These are phyloP conservation scores for Protomyces inundatus DNA, from an alignment of 1,139 yeast species.

Conservation along the genomic window DNA sequence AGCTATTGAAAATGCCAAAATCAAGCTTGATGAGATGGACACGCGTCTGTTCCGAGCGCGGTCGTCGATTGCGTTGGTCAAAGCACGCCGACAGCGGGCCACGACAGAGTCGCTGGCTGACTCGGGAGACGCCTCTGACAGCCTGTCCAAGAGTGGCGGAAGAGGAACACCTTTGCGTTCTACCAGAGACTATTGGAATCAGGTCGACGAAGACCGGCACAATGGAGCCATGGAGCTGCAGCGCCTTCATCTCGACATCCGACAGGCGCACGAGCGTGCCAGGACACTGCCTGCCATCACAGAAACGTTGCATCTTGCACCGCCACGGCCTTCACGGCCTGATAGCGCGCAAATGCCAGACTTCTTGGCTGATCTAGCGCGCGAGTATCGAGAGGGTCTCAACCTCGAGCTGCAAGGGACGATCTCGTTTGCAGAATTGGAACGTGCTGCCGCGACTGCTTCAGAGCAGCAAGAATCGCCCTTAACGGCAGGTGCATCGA, in stretches of 20 bases:
- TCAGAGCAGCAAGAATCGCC: neutral
- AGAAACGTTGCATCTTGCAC: neutral
- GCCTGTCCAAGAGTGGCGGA: neutral
- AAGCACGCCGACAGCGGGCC: neutral
- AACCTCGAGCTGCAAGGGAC: neutral
- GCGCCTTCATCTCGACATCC: neutral
- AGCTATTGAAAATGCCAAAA: constrained; percentile 19
- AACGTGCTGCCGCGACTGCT: neutral
- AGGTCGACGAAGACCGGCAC: neutral
- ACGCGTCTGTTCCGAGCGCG: constrained; percentile 7
- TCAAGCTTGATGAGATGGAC: constrained; percentile 23
- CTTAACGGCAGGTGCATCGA: neutral
- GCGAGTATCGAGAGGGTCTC: neutral
- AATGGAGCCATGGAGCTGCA: neutral
- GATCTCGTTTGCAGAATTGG: neutral
- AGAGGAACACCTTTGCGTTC: neutral
- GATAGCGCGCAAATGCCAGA: neutral
- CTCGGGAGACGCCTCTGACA: neutral
- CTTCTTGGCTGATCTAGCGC: neutral
- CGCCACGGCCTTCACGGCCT: constrained; percentile 4
- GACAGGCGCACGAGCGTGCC: neutral
- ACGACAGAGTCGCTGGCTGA: neutral
- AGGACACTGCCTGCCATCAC: neutral
- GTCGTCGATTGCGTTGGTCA: constrained; percentile 4
- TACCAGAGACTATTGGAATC: neutral